Conservation (phyloP, 2,329 filamentous ascomycete genomes). For the Emergomyces orientalis region DNA sequence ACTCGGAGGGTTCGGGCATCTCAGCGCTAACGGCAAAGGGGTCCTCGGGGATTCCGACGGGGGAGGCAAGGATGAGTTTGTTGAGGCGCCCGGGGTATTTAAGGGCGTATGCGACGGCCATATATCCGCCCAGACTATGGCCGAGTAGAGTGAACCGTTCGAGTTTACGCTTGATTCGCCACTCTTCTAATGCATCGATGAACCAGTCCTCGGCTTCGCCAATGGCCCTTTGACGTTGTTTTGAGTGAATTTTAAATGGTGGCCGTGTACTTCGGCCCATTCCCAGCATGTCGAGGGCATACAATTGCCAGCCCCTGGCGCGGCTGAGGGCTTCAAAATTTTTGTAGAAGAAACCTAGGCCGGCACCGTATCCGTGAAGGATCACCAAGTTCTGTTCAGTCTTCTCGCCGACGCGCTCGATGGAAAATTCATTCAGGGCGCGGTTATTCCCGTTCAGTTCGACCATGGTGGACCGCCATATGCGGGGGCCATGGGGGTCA, state of each 20-base stretch:
- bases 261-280: conserved; percentile 87
- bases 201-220: conserved; percentile 92
- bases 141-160: conserved; percentile 89
- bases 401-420: conserved; percentile 71
- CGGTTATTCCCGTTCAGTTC: conserved; percentile 75
- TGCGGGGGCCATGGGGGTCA: conserved; percentile 75
- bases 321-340: conserved; percentile 87
- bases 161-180: conserved; percentile 78
- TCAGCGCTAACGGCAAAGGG: conserved; percentile 76
- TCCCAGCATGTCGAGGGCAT: conserved; percentile 86
- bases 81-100: conserved; percentile 94
- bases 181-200: conserved; percentile 90
- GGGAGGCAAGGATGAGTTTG: conserved; percentile 90
- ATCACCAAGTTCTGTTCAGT: conserved; percentile 84
- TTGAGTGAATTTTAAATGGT: conserved; percentile 73
- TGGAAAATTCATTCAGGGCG: conserved; percentile 82
- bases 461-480: conserved; percentile 81
- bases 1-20: conserved; percentile 67
- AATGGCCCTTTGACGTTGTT: conserved; percentile 70
- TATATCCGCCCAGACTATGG: conserved; percentile 88
- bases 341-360: conserved; percentile 95
- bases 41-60: conserved; percentile 89
- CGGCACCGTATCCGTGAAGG: conserved; percentile 92
- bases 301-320: conserved; percentile 72
- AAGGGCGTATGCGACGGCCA: conserved; percentile 86